Percentiles rank a stretch among this genome's conserved stretches.
Conservation (phyloP, 805 yeast genomes). For the Starmerella potacharoeniae region DNA sequence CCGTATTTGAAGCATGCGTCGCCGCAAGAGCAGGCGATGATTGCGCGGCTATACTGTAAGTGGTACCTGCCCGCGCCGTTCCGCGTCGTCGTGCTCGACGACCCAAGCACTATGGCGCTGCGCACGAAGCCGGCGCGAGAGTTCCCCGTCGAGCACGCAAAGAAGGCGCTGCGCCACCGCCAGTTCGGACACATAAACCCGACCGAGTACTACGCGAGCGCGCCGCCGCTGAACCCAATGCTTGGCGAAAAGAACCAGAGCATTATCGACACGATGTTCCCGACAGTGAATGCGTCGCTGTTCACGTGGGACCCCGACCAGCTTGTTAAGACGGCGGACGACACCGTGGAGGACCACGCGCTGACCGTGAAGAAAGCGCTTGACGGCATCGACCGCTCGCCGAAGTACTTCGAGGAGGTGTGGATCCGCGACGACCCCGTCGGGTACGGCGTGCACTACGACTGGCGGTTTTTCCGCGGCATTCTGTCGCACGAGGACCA, state of each 20-base stretch:
- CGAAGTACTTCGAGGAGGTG: slow-evolving; percentile 18
- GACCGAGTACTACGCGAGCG: slow-evolving; percentile 1
- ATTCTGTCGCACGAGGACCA: slow-evolving; percentile 32
- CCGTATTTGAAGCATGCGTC: slow-evolving; percentile 8
- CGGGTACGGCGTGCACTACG: slow-evolving; percentile 35
- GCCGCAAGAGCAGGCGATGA: slow-evolving; percentile 19
- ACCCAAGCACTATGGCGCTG: background rate
- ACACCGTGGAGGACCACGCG: slow-evolving; percentile 6
- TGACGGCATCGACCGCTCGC: background rate
- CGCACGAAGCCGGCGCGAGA: slow-evolving; percentile 4
- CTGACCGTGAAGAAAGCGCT: slow-evolving; percentile 7
- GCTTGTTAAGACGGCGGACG: background rate
- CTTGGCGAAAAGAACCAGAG: slow-evolving; percentile 1
- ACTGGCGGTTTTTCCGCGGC: slow-evolving; percentile 54
- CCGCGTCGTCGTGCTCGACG: slow-evolving; percentile 12
- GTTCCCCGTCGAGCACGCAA: slow-evolving; percentile 6
- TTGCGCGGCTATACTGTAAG: slow-evolving; percentile 18
- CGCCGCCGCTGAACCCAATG: slow-evolving; percentile 5
- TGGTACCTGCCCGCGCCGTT: slow-evolving; percentile 13
- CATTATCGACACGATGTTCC: slow-evolving; percentile 7
- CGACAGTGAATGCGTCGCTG: slow-evolving; percentile 1
- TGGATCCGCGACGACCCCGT: slow-evolving; percentile 10
- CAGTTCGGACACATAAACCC: slow-evolving; percentile 16
- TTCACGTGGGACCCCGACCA: slow-evolving; percentile 11
- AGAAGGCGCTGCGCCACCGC: slow-evolving; percentile 6